Conservation (phyloP, 768 basidiomycete species). For the Leccinum rimulosum region DNA sequence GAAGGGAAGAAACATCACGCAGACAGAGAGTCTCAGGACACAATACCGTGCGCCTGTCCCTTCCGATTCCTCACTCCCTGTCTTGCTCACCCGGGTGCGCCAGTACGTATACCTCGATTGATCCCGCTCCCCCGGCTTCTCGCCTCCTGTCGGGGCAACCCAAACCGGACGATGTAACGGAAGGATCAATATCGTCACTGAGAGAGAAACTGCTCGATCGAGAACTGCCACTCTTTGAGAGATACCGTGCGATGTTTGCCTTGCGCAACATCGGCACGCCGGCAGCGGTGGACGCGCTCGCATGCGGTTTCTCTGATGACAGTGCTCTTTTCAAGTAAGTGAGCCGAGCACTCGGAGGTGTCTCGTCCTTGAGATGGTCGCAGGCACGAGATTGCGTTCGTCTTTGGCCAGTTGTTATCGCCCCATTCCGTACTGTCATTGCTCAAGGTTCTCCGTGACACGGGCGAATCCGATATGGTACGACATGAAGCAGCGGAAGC, state of each 20-base stretch:
- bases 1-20: conserved; percentile 55
- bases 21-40: conserved; percentile 29
- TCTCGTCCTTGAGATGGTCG: not conserved
- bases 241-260: conserved; percentile 98
- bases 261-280: conserved; percentile 89
- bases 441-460: conserved; percentile 69
- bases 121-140: conserved; percentile 84
- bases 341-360: not conserved
- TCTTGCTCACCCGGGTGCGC: not conserved
- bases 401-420: conserved; percentile 94
- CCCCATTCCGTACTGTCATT: conserved; percentile 85
- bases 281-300: conserved; percentile 85
- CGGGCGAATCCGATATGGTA: conserved; percentile 89
- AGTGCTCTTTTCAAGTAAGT: conserved; percentile 91
- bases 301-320: conserved; percentile 84
- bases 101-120: conserved; percentile 79
- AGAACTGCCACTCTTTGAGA: conserved; percentile 74
- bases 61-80: not conserved
- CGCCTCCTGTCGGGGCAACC: conserved; percentile 53
- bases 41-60: conserved; percentile 35
- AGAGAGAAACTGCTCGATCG: conserved; percentile 63
- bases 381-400: conserved; percentile 97
- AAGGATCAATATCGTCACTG: conserved; percentile 51
- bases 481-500: conserved; percentile 99
- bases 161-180: conserved; percentile 49